Base-by-base conservation (phyloP, 1,284 basidiomycete species). In the Ustanciosporium gigantosporum region DNA sequence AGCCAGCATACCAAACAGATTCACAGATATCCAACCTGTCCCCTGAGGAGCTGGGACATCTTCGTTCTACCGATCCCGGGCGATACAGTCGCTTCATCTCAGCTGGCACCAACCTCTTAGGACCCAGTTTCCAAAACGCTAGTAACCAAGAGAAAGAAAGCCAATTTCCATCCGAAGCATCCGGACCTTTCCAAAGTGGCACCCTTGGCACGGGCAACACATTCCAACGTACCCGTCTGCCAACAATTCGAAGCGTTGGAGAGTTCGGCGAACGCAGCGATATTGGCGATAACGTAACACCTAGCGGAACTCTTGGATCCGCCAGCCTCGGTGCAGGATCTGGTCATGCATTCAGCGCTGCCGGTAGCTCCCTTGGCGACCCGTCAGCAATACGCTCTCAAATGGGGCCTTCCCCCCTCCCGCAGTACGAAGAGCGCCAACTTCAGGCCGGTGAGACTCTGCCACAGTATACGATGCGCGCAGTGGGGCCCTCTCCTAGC, bases 71-170 rank as follows among this genome's bases (percentile, higher is more conserved):
- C 1, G 52, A 61, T 31, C 51, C 55, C 8, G 48, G 66, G 22
- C 51, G 53, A 14, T 61, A 68, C 37, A 64, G 60, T 29, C 61
- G 47, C 13, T 70, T 69, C 47, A 66, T 70, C 19, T 69, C 66
- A n/a, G 24, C 44, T 2, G 59, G 53, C 7, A 59, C 61, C 17
- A 56, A 49, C 13, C 46, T 70, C 14, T 36, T 70, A 5, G 68
- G 68, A 13, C 66, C 66, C 2, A 47, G 50, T 21, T 64, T 51
- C 27, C 41, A 47, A n/a, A 41, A 46, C 9, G 50, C 44, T 14
- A 64, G 47, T 1, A 41, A 50, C 2, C 16, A 38, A 25, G 38
- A 19, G 13, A 29, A 15, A 41, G 23, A 15, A 20, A 20, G 11
- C 11, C 11, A 9, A 9, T 9, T 9, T 17, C 14, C n/a, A 17